Evolutionary conservation across 2,329 filamentous ascomycete species (phyloP).

Genomic region (Grosmannia serpens): DNA sequence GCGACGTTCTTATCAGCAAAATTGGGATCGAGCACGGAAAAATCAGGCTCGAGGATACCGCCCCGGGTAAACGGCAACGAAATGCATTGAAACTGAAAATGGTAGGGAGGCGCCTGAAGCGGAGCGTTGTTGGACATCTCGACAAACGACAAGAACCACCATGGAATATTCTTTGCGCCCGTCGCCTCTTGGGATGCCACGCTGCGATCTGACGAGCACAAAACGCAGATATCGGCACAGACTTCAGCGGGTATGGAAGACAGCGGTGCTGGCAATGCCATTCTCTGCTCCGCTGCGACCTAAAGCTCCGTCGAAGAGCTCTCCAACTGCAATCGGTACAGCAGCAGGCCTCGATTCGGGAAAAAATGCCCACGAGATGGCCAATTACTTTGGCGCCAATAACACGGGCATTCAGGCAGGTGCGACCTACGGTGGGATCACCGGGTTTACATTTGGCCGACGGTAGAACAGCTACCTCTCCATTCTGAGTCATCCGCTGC

Average conservation of each 20-base stretch:
- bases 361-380: neutral
- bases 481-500: no score
- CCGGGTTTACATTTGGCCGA: neutral
- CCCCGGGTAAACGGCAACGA: neutral
- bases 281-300: neutral
- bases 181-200: neutral
- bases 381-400: neutral
- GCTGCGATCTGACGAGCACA: neutral
- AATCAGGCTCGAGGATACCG: neutral
- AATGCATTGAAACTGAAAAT: neutral
- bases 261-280: neutral
- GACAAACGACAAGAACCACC: neutral
- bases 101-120: neutral
- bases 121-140: neutral
- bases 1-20: neutral
- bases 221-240: no score
- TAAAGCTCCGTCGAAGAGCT: neutral
- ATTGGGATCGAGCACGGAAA: neutral
- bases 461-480: neutral
- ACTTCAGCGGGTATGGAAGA: no score
- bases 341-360: no score
- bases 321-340: no score
- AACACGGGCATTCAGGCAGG: neutral
- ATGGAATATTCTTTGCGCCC: neutral
- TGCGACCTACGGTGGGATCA: neutral